phyloP scores from a whole-genome alignment of 805 yeast species.

The Nakazawaea wickerhamii region DNA sequence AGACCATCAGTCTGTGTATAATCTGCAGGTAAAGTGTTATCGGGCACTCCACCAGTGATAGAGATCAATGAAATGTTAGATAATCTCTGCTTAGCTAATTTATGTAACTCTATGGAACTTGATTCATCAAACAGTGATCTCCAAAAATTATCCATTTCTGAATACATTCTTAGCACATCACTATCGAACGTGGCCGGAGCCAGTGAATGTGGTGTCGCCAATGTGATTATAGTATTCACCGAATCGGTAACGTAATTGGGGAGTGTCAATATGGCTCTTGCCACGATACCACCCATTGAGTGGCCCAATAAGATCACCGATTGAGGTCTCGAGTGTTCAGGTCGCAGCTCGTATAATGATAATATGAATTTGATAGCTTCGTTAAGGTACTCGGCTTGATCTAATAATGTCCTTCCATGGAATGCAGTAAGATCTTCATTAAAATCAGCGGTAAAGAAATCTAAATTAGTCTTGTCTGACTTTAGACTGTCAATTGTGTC shows the following conservation, averaged over 20 bases:
- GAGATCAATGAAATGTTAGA: constrained; percentile 67
- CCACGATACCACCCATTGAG: constrained; percentile 97
- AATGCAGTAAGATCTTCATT: constrained; percentile 95
- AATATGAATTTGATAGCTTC: constrained; percentile 81
- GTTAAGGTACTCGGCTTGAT: constrained; percentile 89
- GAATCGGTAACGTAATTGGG: constrained; percentile 70
- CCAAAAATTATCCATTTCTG: constrained; percentile 79
- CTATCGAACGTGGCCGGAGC: constrained; percentile 94
- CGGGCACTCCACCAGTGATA: constrained; percentile 83
- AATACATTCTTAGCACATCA: constrained; percentile 70
- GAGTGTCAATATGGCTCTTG: constrained; percentile 75
- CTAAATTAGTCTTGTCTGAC: constrained; percentile 38
- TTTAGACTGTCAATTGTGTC: constrained; percentile 23
- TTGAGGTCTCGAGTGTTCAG: constrained; percentile 39
- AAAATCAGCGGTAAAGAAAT: constrained; percentile 89
- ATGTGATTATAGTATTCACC: constrained; percentile 76
- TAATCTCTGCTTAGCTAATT: constrained; percentile 41
- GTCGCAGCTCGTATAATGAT: constrained; percentile 44
- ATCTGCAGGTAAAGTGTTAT: constrained; percentile 82
- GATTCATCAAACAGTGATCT: constrained; percentile 43
- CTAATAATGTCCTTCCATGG: constrained; percentile 89
- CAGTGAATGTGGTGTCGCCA: constrained; percentile 88
- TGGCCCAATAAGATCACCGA: constrained; percentile 84
- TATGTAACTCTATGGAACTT: constrained; percentile 14
- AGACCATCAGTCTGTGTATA: constrained; percentile 71